phyloP scores from a whole-genome alignment of 192 early-diverging fungal species.

The Backusella tuberculispora region DNA sequence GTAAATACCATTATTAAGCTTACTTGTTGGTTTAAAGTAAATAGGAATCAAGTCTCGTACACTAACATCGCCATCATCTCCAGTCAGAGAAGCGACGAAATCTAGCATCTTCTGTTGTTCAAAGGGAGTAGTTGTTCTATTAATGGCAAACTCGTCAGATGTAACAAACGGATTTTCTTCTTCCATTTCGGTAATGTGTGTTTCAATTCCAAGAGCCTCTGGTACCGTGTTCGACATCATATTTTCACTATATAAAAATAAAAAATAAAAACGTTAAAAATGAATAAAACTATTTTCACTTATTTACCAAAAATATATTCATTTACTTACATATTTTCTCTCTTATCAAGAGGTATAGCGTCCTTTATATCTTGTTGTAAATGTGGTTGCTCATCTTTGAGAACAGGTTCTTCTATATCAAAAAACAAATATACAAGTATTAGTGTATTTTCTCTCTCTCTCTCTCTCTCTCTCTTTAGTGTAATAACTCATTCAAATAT shows the following conservation, averaged over 20 bases:
- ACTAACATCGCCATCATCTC: conserved; percentile 31
- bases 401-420: not conserved
- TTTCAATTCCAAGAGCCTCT: not conserved
- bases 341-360: not conserved
- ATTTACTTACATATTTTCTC: not conserved
- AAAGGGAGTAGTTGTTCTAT: conserved; percentile 1
- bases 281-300: not conserved
- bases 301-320: too few relatives aligned
- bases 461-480: too few relatives aligned
- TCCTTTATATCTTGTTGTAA: not conserved
- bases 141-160: conserved; percentile 24
- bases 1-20: not conserved
- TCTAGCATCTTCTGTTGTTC: not conserved
- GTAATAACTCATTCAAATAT: not conserved
- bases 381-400: not conserved
- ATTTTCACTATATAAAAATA: not conserved
- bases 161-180: not conserved
- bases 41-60: conserved; percentile 42
- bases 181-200: not conserved
- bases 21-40: conserved; percentile 30
- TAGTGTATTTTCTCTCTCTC: too few relatives aligned
- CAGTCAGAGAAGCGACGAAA: not conserved
- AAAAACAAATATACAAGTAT: not conserved
- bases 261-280: not conserved
- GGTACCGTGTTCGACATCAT: not conserved